Evolutionary conservation across 805 yeast genomes (phyloP), one percentile per base, ranked within the genome.

Genomic region (Saccharomycopsis sp.): DNA sequence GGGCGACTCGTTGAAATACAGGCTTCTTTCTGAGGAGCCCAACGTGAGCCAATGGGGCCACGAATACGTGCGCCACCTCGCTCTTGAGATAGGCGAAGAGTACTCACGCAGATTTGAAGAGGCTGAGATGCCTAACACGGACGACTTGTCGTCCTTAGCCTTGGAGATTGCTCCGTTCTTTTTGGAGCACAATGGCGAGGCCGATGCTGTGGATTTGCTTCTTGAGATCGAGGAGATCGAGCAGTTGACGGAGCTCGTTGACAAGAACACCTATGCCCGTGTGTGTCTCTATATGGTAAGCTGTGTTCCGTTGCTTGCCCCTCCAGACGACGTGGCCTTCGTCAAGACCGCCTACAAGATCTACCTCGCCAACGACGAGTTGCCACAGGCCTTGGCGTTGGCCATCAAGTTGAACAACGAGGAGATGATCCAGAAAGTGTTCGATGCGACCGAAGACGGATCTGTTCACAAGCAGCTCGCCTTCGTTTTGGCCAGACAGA

Each of bases 291-390:
- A 94, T 72, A 86, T 94, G 86, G 92, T 89, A 35, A 87, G 96
- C 58, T 94, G 99, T 73, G 97, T 93, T n/a, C 96, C 97, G 22
- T 81, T 92, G 62, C 78, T 94, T 68, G 96, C 97, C 47, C 97
- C 97, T 14, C 97, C 97, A 15, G 97, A 93, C 70, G 97, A 92
- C 69, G 73, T 81, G 47, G 81, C 89, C 2, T 91, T 93, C 69
- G 79, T 94, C 69, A 84, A 87, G 66, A 90, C 97, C 3, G 97
- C 97, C 3, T 94, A 76, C 71, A 77, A 90, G 41, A 89, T 94
- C 65, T 93, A 94, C 72, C 74, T 91, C 63, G 76, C 85, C 42
- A 87, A 89, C 69, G 81, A 83, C 64, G 87, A 87, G 70, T 78
- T 91, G 64, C 85, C 98, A 2, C 96, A 91, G 70, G 98, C 99